These are phyloP conservation scores for Pichia kluyveri DNA, from an alignment of 805 yeast genomes.

Conservation along the genomic window DNA sequence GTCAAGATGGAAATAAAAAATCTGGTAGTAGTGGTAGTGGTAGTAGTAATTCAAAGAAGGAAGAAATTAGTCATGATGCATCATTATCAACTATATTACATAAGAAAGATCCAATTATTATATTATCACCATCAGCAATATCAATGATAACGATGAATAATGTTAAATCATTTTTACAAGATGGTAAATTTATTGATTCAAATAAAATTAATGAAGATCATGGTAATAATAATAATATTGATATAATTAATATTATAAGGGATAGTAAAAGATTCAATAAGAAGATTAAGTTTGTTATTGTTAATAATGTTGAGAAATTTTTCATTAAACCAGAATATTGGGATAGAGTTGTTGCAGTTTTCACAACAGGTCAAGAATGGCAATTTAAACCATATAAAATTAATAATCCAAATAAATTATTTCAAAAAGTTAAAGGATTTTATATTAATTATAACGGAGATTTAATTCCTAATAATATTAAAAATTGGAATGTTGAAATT, in stretches of 20 bases:
- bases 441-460: slow-evolving; percentile 73
- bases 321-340: slow-evolving; percentile 93
- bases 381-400: slow-evolving; percentile 85
- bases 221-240: slow-evolving; percentile 13
- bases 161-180: slow-evolving; percentile 61
- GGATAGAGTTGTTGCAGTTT: slow-evolving; percentile 93
- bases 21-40: background rate
- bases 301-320: slow-evolving; percentile 78
- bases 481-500: slow-evolving; percentile 83
- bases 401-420: slow-evolving; percentile 68
- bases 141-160: slow-evolving; percentile 57
- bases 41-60: slow-evolving; percentile 4
- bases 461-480: slow-evolving; percentile 61
- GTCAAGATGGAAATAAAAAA: background rate
- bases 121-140: slow-evolving; percentile 74
- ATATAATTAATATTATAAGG: slow-evolving; percentile 46
- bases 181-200: slow-evolving; percentile 45
- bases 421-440: slow-evolving; percentile 79
- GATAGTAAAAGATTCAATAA: slow-evolving; percentile 45
- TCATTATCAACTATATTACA: slow-evolving; percentile 10
- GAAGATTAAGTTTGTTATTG: slow-evolving; percentile 63
- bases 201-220: slow-evolving; percentile 31
- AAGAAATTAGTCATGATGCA: background rate
- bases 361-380: slow-evolving; percentile 97
- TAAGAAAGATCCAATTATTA: slow-evolving; percentile 56